Conservation (phyloP, 306 rosid genomes). For the Erythrophleum fordii region DNA sequence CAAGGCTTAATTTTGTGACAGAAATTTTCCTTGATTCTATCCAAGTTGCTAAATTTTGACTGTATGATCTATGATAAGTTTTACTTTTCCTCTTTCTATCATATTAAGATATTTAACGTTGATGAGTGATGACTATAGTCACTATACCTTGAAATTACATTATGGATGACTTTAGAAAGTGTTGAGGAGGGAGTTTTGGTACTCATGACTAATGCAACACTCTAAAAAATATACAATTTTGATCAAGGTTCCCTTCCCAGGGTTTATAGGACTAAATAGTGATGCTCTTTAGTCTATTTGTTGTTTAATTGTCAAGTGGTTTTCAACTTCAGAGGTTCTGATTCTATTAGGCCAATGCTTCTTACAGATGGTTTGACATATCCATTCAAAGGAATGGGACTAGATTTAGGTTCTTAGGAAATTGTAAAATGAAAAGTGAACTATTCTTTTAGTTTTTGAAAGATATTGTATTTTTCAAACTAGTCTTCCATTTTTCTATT, state of each 20-base stretch:
- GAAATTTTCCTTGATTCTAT: conserved; percentile 16
- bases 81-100: neutral
- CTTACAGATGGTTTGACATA: neutral
- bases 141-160: conserved; percentile 24
- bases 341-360: conserved; percentile 13
- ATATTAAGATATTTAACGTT: neutral
- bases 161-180: conserved; percentile 3
- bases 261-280: neutral
- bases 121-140: neutral
- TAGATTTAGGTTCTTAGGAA: neutral
- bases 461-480: neutral
- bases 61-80: conserved; percentile 19
- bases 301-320: neutral
- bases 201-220: neutral
- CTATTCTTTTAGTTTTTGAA: neutral
- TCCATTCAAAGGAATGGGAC: neutral
- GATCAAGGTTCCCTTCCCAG: neutral
- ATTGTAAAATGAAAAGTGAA: conserved; percentile 3
- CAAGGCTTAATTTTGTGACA: conserved; percentile 11
- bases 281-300: neutral
- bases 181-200: neutral
- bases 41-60: neutral
- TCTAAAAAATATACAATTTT: conserved; percentile 11
- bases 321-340: conserved; percentile 16
- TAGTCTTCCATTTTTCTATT: neutral